Evolutionary conservation across 139 green algal genomes (phyloP).

Genomic region (Edaphochlamys debaryana): DNA sequence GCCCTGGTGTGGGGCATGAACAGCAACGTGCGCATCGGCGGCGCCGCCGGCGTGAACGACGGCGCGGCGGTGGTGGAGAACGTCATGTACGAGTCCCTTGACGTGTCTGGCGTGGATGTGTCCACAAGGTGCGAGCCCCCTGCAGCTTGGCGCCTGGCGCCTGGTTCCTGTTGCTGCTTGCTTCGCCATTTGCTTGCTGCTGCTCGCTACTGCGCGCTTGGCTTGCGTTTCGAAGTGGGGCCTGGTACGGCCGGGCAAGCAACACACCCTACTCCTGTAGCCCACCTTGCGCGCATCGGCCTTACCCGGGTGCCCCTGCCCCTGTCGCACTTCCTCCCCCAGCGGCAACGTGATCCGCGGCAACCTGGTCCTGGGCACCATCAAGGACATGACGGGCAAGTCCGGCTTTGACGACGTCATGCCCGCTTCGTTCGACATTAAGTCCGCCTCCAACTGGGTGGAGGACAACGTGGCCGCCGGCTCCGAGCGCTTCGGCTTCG

Average conservation of each 20-base stretch:
- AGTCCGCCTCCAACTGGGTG: constrained; percentile 45
- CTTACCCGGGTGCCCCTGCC: too few species aligned
- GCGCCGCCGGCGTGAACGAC: neutral
- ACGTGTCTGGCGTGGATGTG: neutral
- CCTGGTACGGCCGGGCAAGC: too few species aligned
- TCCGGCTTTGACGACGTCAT: neutral
- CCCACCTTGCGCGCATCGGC: too few species aligned
- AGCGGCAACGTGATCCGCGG: constrained; percentile 28
- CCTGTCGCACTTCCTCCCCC: too few species aligned
- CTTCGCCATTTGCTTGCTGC: too few species aligned
- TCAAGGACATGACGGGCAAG: constrained; percentile 52
- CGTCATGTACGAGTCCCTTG: constrained; percentile 30
- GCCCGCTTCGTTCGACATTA: constrained; percentile 21
- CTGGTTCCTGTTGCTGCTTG: too few species aligned
- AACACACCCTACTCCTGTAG: too few species aligned
- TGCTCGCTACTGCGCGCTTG: too few species aligned
- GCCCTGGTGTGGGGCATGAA: constrained; percentile 44
- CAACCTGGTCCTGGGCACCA: constrained; percentile 56
- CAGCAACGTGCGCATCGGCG: constrained; percentile 21
- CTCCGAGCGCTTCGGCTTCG: constrained; percentile 61
- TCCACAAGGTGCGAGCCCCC: constrained; percentile 14
- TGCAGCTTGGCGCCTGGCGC: too few species aligned
- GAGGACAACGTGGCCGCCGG: constrained; percentile 62
- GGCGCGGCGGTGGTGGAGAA: neutral
- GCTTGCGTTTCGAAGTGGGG: too few species aligned